Percentiles rank a stretch among this genome's conserved stretches.
These are phyloP conservation scores for Trametes cinnabarina DNA, from an alignment of 768 basidiomycete genomes.

Conservation along the genomic window DNA sequence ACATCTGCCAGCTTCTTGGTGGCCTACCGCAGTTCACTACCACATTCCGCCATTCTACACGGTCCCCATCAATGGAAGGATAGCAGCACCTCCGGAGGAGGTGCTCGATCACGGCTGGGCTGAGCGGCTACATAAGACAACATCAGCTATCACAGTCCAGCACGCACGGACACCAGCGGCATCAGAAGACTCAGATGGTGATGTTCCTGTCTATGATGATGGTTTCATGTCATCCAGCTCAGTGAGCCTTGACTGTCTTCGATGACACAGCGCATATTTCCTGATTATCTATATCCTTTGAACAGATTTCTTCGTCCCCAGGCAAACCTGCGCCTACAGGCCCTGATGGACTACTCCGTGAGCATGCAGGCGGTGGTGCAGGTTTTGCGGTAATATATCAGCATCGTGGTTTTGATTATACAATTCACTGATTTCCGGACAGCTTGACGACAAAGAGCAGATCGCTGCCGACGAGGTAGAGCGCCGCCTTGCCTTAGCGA, in stretches of 20 bases:
- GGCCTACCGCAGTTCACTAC: neutral
- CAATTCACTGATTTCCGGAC: neutral
- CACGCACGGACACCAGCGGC: neutral
- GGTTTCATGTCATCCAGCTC: neutral
- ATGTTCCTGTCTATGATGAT: neutral
- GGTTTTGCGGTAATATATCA: slow-evolving; percentile 6
- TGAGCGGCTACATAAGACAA: too few species aligned
- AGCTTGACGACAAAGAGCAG: neutral
- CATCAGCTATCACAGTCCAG: neutral
- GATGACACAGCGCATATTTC: neutral
- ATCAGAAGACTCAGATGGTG: neutral
- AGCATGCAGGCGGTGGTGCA: slow-evolving; percentile 1
- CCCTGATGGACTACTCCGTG: slow-evolving; percentile 2
- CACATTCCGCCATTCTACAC: slow-evolving; percentile 17
- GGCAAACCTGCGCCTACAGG: slow-evolving; percentile 8
- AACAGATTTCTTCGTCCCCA: slow-evolving; percentile 12
- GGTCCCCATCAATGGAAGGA: slow-evolving; percentile 1
- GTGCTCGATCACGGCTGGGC: neutral
- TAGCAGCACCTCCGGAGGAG: neutral
- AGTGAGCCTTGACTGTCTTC: neutral
- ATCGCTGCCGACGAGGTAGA: neutral
- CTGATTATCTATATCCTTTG: neutral
- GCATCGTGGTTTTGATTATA: neutral
- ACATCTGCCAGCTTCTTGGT: neutral
- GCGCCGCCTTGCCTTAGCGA: neutral